Conservation (phyloP, 2,329 filamentous ascomycete genomes). For the Penicillium sp. region DNA sequence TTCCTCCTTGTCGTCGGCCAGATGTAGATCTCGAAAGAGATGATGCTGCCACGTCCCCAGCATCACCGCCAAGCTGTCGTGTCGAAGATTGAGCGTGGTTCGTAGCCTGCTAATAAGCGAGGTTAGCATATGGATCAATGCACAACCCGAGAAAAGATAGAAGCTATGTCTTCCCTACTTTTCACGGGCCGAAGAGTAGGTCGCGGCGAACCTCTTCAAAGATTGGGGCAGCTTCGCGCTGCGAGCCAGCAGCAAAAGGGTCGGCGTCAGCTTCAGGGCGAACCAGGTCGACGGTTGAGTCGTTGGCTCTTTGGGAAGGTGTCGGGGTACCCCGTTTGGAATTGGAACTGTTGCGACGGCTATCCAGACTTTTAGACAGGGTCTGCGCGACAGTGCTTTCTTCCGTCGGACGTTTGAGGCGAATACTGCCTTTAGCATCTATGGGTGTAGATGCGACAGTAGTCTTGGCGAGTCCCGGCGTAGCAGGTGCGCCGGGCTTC, state of each 20-base stretch:
- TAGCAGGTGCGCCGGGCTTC: conserved; percentile 87
- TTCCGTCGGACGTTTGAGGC: conserved; percentile 53
- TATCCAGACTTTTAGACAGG: conserved; percentile 84
- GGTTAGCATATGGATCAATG: conserved; percentile 2
- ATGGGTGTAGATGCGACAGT: conserved; percentile 87
- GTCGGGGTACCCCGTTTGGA: conserved; percentile 68
- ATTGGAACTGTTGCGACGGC: conserved; percentile 80
- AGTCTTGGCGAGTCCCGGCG: conserved; percentile 85
- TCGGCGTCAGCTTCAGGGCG: conserved; percentile 36
- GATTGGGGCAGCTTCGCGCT: conserved; percentile 41
- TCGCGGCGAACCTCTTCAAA: conserved; percentile 53
- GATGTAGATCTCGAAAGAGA: conserved; percentile 29
- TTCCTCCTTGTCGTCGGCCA: conserved; percentile 20
- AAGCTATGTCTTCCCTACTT: conserved; percentile 21
- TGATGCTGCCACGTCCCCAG: conserved; percentile 9
- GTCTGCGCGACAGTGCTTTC: conserved; percentile 76
- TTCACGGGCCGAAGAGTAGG: conserved; percentile 46
- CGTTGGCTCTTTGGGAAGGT: conserved; percentile 32
- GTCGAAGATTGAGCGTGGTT: background rate
- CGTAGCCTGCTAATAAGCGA: background rate
- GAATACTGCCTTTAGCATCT: conserved; percentile 73
- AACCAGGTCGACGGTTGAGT: conserved; percentile 38
- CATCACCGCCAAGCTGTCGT: background rate
- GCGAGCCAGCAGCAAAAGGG: conserved; percentile 31
- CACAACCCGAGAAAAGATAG: conserved; percentile 23